Conservation (phyloP, 2,329 filamentous ascomycete genomes). For the Phoma sp. region DNA sequence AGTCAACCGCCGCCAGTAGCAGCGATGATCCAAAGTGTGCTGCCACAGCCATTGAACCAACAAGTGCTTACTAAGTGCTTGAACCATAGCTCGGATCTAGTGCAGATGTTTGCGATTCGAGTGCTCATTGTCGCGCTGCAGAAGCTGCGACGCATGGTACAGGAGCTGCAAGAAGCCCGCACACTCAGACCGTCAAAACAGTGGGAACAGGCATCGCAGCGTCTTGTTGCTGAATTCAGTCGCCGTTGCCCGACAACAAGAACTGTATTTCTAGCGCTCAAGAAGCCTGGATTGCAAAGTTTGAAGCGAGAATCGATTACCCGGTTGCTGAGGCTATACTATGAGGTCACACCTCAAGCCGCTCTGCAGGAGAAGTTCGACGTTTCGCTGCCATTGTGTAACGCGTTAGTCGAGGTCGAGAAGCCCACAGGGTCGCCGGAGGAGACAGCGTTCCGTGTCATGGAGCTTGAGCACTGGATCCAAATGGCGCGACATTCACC, state of each 20-base stretch:
- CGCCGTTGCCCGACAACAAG: conserved; percentile 82
- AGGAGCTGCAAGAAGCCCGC: conserved; percentile 64
- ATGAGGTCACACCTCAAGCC: conserved; percentile 78
- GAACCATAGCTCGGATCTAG: conserved; percentile 76
- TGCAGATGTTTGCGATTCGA: conserved; percentile 84
- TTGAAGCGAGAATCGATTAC: conserved; percentile 81
- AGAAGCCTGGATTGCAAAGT: conserved; percentile 72
- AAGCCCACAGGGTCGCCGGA: conserved; percentile 47
- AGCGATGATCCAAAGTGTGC: conserved; percentile 82
- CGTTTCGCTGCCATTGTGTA: conserved; percentile 77
- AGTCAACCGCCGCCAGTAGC: conserved; percentile 77
- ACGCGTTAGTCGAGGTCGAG: conserved; percentile 70
- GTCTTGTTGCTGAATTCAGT: conserved; percentile 77
- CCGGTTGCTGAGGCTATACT: conserved; percentile 82
- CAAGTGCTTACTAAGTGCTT: conserved; percentile 82
- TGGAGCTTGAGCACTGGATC: conserved; percentile 83
- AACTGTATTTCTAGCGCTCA: conserved; percentile 77
- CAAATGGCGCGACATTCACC: conserved; percentile 81
- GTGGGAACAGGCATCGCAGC: conserved; percentile 74
- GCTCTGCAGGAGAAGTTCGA: conserved; percentile 88
- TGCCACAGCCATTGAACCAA: conserved; percentile 82
- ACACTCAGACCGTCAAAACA: conserved; percentile 51
- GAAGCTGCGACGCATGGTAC: conserved; percentile 73
- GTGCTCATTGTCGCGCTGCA: conserved; percentile 79
- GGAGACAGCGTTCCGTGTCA: conserved; percentile 65